Percentiles rank a stretch among this genome's conserved stretches.
These are phyloP conservation scores for Abrus precatorius DNA, from an alignment of 306 rosid species.

Conservation along the genomic window DNA sequence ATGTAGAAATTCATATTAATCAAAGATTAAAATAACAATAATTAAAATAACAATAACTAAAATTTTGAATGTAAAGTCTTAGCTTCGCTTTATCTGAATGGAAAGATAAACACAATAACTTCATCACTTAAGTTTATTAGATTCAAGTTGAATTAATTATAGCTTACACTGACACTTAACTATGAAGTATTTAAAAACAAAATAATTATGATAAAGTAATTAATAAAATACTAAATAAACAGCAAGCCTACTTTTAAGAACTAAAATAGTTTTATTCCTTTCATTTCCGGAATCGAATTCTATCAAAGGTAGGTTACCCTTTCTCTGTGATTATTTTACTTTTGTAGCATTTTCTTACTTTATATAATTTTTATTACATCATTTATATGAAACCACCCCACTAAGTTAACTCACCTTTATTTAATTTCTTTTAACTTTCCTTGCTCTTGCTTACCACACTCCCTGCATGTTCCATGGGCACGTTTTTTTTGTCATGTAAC, in stretches of 20 bases:
- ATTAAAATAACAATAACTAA: too few species aligned
- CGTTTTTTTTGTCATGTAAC: constrained; percentile 63
- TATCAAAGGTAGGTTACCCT: constrained; percentile 15
- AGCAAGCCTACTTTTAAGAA: neutral
- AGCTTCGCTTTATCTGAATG: too few species aligned
- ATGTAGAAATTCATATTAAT: too few species aligned
- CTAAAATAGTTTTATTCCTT: neutral
- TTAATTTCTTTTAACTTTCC: neutral
- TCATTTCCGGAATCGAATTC: neutral
- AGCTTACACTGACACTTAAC: too few species aligned
- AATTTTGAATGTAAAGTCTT: too few species aligned
- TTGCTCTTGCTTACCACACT: neutral
- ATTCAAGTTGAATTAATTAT: too few species aligned
- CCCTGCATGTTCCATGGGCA: constrained; percentile 50
- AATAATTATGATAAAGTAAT: neutral
- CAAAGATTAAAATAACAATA: too few species aligned
- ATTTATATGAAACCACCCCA: constrained; percentile 20
- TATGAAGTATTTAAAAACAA: neutral
- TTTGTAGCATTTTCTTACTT: constrained; percentile 29
- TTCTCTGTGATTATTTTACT: constrained; percentile 12
- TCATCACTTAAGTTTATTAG: too few species aligned
- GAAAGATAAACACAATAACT: too few species aligned
- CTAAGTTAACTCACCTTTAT: constrained; percentile 5
- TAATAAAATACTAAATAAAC: neutral
- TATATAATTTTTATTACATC: neutral